These are phyloP conservation scores for Saccharomycopsis olivae DNA, from an alignment of 805 yeast species.

Conservation along the genomic window DNA sequence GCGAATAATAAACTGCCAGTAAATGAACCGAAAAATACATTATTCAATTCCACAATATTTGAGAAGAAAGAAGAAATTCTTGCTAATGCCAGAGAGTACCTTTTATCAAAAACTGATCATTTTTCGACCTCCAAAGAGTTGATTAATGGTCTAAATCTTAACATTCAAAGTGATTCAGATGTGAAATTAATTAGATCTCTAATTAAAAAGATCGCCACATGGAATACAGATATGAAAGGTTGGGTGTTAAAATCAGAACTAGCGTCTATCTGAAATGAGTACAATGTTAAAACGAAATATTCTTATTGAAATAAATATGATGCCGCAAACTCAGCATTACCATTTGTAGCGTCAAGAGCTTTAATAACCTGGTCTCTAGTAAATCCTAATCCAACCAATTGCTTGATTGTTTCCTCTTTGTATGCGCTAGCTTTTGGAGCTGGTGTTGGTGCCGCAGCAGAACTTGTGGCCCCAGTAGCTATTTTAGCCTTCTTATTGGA, in stretches of 20 bases:
- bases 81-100: conserved; percentile 29
- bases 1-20: neutral
- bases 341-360: conserved; percentile 58
- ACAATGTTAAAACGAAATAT: neutral
- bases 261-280: too few relatives aligned
- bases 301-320: conserved; percentile 34
- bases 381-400: conserved; percentile 63
- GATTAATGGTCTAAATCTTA: conserved; percentile 29
- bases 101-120: conserved; percentile 27
- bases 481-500: conserved; percentile 5
- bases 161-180: conserved; percentile 35
- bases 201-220: conserved; percentile 53
- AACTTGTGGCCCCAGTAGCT: conserved; percentile 8
- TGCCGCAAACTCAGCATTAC: conserved; percentile 83
- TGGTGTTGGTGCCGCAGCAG: conserved; percentile 9
- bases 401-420: conserved; percentile 31
- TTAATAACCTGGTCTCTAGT: conserved; percentile 46
- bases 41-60: neutral
- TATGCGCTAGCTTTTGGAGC: conserved; percentile 16
- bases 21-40: neutral
- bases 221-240: conserved; percentile 48
- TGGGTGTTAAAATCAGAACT: conserved; percentile 62
- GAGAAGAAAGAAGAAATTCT: conserved; percentile 23
- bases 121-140: conserved; percentile 43
- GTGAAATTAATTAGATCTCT: conserved; percentile 56